Evolutionary conservation across 148 eudicot species (phyloP).

Genomic region (Rhododendron williamsianum): DNA sequence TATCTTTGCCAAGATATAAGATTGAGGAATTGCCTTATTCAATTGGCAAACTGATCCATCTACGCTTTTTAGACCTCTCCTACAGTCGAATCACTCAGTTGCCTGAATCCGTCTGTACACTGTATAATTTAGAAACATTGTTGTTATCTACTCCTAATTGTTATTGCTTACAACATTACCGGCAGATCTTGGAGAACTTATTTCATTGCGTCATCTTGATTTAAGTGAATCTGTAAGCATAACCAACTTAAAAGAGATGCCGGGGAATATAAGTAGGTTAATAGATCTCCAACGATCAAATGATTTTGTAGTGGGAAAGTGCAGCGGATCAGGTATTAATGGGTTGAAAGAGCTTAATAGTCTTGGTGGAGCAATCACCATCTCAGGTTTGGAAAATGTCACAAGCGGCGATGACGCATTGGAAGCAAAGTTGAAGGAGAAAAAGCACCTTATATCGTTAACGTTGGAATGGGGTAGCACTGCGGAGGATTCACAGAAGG

Average conservation of each 20-base stretch:
- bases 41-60: neutral
- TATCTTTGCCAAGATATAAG: neutral
- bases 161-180: neutral
- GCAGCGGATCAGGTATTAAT: neutral
- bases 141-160: neutral
- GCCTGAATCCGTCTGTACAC: neutral
- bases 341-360: neutral
- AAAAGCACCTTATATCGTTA: neutral
- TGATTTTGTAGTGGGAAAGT: neutral
- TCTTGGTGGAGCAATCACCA: neutral
- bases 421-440: conserved; percentile 6
- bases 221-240: too few species aligned
- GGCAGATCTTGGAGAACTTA: neutral
- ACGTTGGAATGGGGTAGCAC: neutral
- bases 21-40: neutral
- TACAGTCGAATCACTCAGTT: neutral
- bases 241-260: neutral
- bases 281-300: neutral
- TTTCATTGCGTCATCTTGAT: neutral
- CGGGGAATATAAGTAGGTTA: neutral
- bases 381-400: conserved; percentile 4
- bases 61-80: conserved; percentile 1
- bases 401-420: neutral
- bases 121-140: conserved; percentile 5
- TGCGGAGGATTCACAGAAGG: neutral